Conservation (phyloP, 176 grass and related monocot species). For the Musa acuminata region DNA sequence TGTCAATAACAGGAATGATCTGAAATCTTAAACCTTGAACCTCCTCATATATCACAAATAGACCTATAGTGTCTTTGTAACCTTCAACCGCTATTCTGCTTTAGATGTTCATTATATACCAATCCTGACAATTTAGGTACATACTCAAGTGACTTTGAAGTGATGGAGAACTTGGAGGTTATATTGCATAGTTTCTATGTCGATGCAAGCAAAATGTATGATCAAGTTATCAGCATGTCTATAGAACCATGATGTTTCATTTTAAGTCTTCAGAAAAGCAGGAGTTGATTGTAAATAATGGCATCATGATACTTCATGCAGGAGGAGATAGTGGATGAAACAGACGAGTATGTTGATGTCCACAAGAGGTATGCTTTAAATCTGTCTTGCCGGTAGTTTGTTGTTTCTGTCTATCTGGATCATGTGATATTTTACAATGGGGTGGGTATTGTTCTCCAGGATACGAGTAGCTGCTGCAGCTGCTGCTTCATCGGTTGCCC, state of each 20-base stretch:
- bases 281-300: background rate
- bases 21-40: too few relatives aligned
- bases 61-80: background rate
- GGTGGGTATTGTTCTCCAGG: conserved; percentile 29
- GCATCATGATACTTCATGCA: conserved; percentile 26
- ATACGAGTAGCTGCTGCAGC: conserved; percentile 81
- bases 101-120: background rate
- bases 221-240: background rate
- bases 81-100: background rate
- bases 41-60: background rate
- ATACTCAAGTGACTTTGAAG: too few relatives aligned
- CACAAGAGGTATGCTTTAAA: conserved; percentile 69
- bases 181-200: background rate
- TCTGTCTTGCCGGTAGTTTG: background rate
- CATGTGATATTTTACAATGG: background rate
- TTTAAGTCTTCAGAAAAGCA: background rate
- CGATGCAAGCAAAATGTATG: background rate
- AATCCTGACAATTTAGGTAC: background rate
- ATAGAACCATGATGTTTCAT: background rate
- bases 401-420: too few relatives aligned
- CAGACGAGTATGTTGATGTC: conserved; percentile 99
- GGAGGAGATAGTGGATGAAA: conserved; percentile 99
- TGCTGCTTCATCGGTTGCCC: conserved; percentile 80
- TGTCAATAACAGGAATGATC: too few relatives aligned
- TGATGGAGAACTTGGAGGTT: too few relatives aligned